These are phyloP conservation scores for Blastosporella zonata DNA, from an alignment of 1,284 basidiomycete genomes.

Conservation along the genomic window DNA sequence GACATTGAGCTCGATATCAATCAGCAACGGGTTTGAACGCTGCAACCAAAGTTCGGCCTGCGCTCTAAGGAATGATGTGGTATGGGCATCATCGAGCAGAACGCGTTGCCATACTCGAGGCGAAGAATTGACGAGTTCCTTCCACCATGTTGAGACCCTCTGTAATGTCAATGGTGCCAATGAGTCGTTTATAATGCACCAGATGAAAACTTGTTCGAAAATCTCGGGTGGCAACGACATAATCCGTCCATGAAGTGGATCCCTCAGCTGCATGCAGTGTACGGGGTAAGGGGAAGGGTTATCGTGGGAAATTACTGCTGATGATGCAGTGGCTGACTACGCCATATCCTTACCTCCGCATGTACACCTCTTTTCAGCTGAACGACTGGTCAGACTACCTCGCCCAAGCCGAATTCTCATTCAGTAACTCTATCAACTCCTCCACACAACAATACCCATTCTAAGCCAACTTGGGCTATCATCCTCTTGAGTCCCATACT, in stretches of 20 bases:
- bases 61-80: constrained; percentile 35
- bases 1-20: constrained; percentile 54
- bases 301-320: background rate
- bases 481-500: too few species aligned
- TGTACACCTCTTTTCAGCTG: too few species aligned
- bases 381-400: too few species aligned
- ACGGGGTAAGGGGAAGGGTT: background rate
- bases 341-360: too few species aligned
- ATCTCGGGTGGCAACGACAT: constrained; percentile 55
- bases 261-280: background rate
- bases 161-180: constrained; percentile 46
- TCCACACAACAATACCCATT: too few species aligned
- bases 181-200: constrained; percentile 39
- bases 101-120: constrained; percentile 62
- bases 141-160: constrained; percentile 55
- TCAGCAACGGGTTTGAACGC: constrained; percentile 48
- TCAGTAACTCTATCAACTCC: too few species aligned
- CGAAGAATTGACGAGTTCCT: constrained; percentile 43
- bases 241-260: constrained; percentile 19
- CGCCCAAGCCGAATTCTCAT: too few species aligned
- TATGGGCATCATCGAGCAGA: constrained; percentile 41
- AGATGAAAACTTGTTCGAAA: constrained; percentile 58
- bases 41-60: constrained; percentile 53
- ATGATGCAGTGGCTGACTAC: too few species aligned
- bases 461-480: too few species aligned